Base-by-base conservation (phyloP, 2,329 filamentous ascomycete genomes). In the Samsoniella hepiali region DNA sequence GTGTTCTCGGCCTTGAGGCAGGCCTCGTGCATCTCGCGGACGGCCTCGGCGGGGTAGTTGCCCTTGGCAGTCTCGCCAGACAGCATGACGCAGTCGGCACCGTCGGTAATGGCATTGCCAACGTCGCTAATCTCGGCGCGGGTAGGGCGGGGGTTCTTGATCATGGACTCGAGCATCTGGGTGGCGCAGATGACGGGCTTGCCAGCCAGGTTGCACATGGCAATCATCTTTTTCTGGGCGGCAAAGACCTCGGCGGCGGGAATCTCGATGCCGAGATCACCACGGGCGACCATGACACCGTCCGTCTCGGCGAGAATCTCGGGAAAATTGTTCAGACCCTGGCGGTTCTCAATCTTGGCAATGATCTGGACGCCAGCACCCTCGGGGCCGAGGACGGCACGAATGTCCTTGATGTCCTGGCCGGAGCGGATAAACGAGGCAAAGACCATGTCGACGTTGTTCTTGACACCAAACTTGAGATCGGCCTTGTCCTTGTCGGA, bases 201-300 rank as follows among this genome's bases (percentile, higher is more conserved):
- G 80, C 95, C 95, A 71, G 93, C 93, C 75, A 97, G 88, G 85
- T 99, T 99, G 88, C 95, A 99, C 89, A 98, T 98, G 81, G 95
- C 93, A 79, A 99, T 99, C 87, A 99, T 93, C 91, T 99, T 99
- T 90, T 99, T 99, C 85, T 99, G 95, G 63, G 95, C 95, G 71
- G 96, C 92, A 80, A 99, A 99, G 69, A 99, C 95, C 85, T 99
- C 95, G 68, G 94, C 92, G 66, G 95, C 94, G 57, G 95, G 94
- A 72, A 99, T 99, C 82, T 99, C 95, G 72, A 99, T 99, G 84
- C 95, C 95, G 38, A 77, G 74, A 76, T 98, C 95, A 82, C 95
- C 95, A 87, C 95, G 94, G 73, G 95, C 95, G 71, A 99, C 95
- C 95, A 99, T 99, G 83, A 99, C 93, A 85, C 95, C 95, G 78